A percentile compares a stretch with the other conserved stretches of the same genome.
These are phyloP conservation scores for Madurella mycetomatis DNA, from an alignment of 2,329 filamentous ascomycete species.

Conservation along the genomic window DNA sequence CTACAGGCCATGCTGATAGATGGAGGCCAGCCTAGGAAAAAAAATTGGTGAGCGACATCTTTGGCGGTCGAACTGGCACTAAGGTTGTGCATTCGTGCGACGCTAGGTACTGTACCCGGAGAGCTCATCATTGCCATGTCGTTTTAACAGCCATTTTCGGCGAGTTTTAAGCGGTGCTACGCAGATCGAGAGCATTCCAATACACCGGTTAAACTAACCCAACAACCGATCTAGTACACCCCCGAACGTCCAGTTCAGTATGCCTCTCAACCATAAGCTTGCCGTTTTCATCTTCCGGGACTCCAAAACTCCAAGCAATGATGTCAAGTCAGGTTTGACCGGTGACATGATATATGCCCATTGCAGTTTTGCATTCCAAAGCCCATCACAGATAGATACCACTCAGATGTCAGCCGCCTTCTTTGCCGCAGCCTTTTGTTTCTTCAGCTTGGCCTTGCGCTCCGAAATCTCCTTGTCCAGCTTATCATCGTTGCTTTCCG, in stretches of 20 bases:
- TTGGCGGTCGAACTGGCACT: not conserved
- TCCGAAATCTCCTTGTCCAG: conserved; percentile 57
- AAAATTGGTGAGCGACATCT: not conserved
- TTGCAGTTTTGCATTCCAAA: not conserved
- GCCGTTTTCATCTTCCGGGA: conserved; percentile 20
- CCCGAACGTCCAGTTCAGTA: conserved; percentile 7
- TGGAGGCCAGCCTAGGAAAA: no score
- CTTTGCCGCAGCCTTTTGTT: conserved; percentile 55
- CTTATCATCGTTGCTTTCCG: conserved; percentile 47
- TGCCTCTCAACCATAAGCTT: conserved; percentile 9
- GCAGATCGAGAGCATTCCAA: no score
- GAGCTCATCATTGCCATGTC: not conserved
- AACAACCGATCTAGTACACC: conserved; percentile 4
- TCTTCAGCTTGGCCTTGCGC: conserved; percentile 53
- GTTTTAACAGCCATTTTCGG: not conserved
- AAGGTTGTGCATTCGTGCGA: not conserved
- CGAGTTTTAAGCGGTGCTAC: not conserved
- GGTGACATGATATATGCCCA: conserved; percentile 4
- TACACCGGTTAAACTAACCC: not conserved
- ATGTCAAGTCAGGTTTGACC: conserved; percentile 15
- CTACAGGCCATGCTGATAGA: no score
- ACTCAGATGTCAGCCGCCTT: conserved; percentile 24
- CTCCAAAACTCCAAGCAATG: conserved; percentile 26
- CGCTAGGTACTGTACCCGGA: not conserved
- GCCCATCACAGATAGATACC: no score